Evolutionary conservation across 2,329 filamentous ascomycete genomes (phyloP), one percentile per base, ranked within the genome.

Genomic region (Penicillium aurantiogriseum): DNA sequence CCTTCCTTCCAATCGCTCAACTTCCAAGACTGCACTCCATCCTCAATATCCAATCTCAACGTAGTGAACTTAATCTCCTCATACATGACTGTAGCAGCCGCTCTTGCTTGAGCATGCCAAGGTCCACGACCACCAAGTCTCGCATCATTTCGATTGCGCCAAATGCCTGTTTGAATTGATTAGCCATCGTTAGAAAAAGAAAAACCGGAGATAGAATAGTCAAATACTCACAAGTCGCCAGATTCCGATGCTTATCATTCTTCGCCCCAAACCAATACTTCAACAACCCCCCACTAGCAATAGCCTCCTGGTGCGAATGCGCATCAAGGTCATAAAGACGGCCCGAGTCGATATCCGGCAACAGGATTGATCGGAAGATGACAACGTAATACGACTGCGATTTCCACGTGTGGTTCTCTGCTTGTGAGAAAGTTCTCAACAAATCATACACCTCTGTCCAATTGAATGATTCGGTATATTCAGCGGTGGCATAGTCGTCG

Each of bases 211-310:
- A 40, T 11, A 15, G 10, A n/a, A 25, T 4, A 9, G 10, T 9
- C 31, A 4, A 36, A 31, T 29, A 76, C 80, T 70, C 70, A 86
- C 87, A 92, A 48, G 92, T 96, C 43, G 92, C 92, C 67, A 97
- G 75, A 76, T 96, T 96, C 69, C 85, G 81, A 60, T 88, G 82
- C 51, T 88, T 80, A 43, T 73, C 77, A 76, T 95, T 86, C 21
- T 88, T 87, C 35, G 78, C 80, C 2, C 91, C 91, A 73, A 95
- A 96, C 91, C 92, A 96, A 75, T 97, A 96, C 84, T 96, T 96
- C 69, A 96, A 76, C 69, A 97, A 83, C 0, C 91, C 91, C 6
- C 92, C 92, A 67, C 86, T 90, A 39, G 82, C 82, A 19, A 87
- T 88, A 13, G 92, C 92, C 72, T 96, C 92, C 25, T 84, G 81